phyloP scores from a whole-genome alignment of 2,329 filamentous ascomycete genomes.

The Gnomoniopsis smithogilvyi region DNA sequence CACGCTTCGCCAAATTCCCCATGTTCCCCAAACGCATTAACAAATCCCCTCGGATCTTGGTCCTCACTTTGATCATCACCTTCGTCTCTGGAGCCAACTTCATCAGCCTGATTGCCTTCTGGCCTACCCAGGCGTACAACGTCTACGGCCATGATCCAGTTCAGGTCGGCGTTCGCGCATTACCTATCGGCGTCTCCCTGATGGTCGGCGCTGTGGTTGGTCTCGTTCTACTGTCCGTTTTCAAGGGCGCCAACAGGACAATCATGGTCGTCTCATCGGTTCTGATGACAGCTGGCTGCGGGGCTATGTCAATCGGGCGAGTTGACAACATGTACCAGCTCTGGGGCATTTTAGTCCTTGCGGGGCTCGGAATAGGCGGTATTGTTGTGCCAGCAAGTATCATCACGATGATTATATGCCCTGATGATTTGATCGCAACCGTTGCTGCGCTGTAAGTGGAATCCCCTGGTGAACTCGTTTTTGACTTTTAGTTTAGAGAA shows the following conservation, averaged over 20 bases:
- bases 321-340: constrained; percentile 51
- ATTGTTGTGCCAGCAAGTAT: constrained; percentile 67
- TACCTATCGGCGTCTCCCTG: constrained; percentile 64
- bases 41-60: constrained; percentile 45
- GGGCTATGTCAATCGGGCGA: constrained; percentile 47
- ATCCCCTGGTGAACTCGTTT: background rate
- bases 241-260: constrained; percentile 54
- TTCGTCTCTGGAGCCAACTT: constrained; percentile 59
- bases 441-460: constrained; percentile 51
- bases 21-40: constrained; percentile 38
- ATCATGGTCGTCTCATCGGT: constrained; percentile 57
- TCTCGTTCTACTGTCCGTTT: constrained; percentile 53
- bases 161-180: constrained; percentile 59
- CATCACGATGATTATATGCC: constrained; percentile 67
- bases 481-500: too few species aligned
- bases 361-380: constrained; percentile 63
- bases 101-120: constrained; percentile 55
- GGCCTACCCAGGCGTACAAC: constrained; percentile 63
- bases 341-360: constrained; percentile 57
- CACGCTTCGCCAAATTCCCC: constrained; percentile 35
- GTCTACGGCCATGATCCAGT: constrained; percentile 64
- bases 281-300: constrained; percentile 64
- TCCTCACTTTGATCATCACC: constrained; percentile 53
- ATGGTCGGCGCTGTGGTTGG: constrained; percentile 58
- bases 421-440: constrained; percentile 68